Evolutionary conservation across 176 grass and related monocot genomes (phyloP), one percentile per base, ranked within the genome.

Genomic region (Musa itinerans): DNA sequence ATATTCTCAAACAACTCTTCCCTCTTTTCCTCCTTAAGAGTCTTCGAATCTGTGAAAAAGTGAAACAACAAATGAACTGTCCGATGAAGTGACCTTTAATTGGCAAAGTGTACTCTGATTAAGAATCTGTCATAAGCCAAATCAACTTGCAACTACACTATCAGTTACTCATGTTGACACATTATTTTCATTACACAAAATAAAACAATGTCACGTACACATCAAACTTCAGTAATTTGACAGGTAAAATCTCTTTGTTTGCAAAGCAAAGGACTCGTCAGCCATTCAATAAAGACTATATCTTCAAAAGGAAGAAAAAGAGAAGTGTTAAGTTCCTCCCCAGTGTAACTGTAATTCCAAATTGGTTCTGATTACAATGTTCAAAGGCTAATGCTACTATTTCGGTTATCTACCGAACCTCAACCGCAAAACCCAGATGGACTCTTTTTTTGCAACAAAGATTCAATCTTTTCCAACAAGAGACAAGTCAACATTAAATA

Each of bases 1-100:
- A 98, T 75, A 73, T 68, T 89, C 89, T 89, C 88, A 80, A 93
- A 98, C 24, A 93, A 54, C 66, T 91, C 90, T 72, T 98, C 94
- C 64, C 90, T 93, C 78, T 85, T 83, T 72, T 93, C 90, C 69
- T 98, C 94, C 76, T 98, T 93, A 78, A 93, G 85, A 52, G 90
- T 98, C 68, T 98, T 98, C 0, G 88, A 98, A 91, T 98, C 94
- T 98, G 69, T 9, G 72, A 76, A 73, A 27, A 48, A 68, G 14
- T 78, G 50, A 69, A 70, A 15, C 80, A 49, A 12, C 12, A 12
- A 75, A 81, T 81, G 12, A 17, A 14, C 53, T 9, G 51, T 66
- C 7, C 17, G 10, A 56, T 55, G 12, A 10, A 23, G 9, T 53
- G 71, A 49, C 29, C 23, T 69, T 11, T 1, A 50, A 2, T 67